These are phyloP conservation scores for Dioscorea zingiberensis DNA, from an alignment of 106 monocot species.

Conservation along the genomic window DNA sequence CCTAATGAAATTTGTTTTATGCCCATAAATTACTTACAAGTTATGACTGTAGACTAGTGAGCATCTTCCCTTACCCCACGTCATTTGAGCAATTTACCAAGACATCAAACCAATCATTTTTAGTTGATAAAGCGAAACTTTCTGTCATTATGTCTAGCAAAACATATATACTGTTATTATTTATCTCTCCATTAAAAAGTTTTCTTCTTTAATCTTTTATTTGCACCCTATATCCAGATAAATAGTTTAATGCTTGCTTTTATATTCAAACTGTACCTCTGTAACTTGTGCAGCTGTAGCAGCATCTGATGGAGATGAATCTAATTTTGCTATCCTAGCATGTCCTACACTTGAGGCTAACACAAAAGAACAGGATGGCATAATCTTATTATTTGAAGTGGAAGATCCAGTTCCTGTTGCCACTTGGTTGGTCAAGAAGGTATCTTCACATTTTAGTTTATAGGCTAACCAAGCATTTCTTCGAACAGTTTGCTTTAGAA, in stretches of 20 bases:
- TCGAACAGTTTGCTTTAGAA: no score
- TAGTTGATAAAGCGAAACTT: background rate
- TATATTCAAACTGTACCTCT: background rate
- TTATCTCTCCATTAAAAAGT: background rate
- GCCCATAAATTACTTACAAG: no score
- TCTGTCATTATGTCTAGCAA: background rate
- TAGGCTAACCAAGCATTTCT: no score
- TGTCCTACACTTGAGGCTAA: conserved; percentile 6
- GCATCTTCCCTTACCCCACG: no score
- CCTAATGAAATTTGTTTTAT: no score
- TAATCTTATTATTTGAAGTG: conserved; percentile 66
- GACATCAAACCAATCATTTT: no score
- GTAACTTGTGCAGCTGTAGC: conserved; percentile 38
- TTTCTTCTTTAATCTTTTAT: background rate
- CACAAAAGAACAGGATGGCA: conserved; percentile 37
- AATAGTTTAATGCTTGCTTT: no score
- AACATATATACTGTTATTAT: background rate
- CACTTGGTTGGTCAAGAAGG: conserved; percentile 78
- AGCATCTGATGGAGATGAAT: conserved; percentile 38
- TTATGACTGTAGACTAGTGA: no score
- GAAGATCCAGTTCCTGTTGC: conserved; percentile 53
- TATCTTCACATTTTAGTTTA: conserved; percentile 11
- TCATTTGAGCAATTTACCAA: no score
- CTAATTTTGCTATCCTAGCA: conserved; percentile 72
- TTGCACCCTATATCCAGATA: background rate